A percentile compares a stretch with the other conserved stretches of the same genome.
phyloP scores from a whole-genome alignment of 441 rosid genomes.

The Euphorbia schlechtendalii region DNA sequence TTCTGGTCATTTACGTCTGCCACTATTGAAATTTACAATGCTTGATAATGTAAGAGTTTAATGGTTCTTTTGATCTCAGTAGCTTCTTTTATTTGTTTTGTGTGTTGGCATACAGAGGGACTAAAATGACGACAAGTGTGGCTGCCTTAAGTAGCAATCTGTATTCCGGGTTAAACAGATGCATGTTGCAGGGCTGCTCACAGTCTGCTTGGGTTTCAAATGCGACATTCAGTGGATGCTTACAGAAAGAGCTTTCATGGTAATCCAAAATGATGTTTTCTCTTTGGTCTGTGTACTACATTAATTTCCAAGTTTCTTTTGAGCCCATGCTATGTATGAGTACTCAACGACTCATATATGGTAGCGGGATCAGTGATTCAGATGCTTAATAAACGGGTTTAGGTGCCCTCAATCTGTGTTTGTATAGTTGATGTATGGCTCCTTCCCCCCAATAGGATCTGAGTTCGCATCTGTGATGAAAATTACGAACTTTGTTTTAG shows the following conservation, averaged over 20 bases:
- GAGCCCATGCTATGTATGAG: background rate
- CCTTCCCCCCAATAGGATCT: background rate
- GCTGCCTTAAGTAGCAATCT: constrained; percentile 45
- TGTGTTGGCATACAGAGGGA: constrained; percentile 23
- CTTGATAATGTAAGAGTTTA: background rate
- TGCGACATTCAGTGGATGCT: constrained; percentile 36
- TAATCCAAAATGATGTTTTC: constrained; percentile 22
- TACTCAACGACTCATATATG: background rate
- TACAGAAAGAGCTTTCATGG: constrained; percentile 55
- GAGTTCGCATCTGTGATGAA: background rate
- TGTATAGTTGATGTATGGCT: background rate
- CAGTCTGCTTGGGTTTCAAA: constrained; percentile 36
- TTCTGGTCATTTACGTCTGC: background rate
- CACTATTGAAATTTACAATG: background rate
- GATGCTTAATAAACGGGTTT: no score
- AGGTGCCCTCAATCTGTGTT: background rate
- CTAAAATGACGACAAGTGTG: constrained; percentile 47
- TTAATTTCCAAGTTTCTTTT: constrained; percentile 1
- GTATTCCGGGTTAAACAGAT: constrained; percentile 24
- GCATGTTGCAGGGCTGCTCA: constrained; percentile 31
- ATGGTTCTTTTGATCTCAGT: constrained; percentile 2
- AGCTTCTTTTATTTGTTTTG: background rate
- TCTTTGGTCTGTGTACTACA: background rate
- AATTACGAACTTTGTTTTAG: background rate
- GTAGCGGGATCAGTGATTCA: no score